Conservation (phyloP, 2,329 filamentous ascomycete genomes). For the Didymella glomerata region DNA sequence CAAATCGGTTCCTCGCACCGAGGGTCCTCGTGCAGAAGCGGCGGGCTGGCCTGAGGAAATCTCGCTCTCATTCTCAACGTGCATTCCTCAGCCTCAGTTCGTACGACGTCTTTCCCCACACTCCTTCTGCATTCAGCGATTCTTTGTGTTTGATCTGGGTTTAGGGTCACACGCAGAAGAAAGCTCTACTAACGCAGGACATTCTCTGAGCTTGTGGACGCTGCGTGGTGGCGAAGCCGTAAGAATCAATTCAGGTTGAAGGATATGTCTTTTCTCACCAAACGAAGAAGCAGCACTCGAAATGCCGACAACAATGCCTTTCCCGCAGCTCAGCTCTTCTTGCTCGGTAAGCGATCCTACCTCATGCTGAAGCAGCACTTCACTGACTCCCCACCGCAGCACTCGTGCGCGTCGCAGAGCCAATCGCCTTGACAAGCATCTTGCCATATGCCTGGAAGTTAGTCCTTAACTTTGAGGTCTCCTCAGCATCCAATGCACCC, state of each 20-base stretch:
- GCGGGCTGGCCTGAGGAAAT: constrained; percentile 4
- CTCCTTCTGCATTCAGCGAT: constrained; percentile 14
- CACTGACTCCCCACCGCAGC: constrained; percentile 60
- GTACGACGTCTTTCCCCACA: background rate
- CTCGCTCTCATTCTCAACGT: constrained; percentile 1
- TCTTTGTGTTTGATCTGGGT: constrained; percentile 17
- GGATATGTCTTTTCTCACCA: constrained; percentile 68
- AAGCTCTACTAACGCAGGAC: constrained; percentile 27
- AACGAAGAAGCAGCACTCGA: constrained; percentile 62
- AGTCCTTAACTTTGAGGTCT: constrained; percentile 49
- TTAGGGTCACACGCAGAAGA: constrained; percentile 33
- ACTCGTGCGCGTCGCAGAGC: constrained; percentile 90
- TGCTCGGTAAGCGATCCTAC: constrained; percentile 71
- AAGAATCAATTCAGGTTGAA: constrained; percentile 61
- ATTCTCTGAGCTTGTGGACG: constrained; percentile 18
- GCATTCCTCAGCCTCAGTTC: constrained; percentile 15
- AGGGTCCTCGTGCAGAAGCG: constrained; percentile 15
- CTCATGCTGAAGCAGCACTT: background rate
- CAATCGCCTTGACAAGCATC: constrained; percentile 91
- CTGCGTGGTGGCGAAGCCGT: constrained; percentile 51
- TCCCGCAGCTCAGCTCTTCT: constrained; percentile 80
- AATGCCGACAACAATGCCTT: constrained; percentile 76
- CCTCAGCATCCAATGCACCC: constrained; percentile 63
- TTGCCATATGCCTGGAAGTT: constrained; percentile 74
- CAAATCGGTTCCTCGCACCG: constrained; percentile 10